phyloP scores from a whole-genome alignment of 176 grass and related monocot genomes.

The bread wheat (Triticum aestivum) region DNA sequence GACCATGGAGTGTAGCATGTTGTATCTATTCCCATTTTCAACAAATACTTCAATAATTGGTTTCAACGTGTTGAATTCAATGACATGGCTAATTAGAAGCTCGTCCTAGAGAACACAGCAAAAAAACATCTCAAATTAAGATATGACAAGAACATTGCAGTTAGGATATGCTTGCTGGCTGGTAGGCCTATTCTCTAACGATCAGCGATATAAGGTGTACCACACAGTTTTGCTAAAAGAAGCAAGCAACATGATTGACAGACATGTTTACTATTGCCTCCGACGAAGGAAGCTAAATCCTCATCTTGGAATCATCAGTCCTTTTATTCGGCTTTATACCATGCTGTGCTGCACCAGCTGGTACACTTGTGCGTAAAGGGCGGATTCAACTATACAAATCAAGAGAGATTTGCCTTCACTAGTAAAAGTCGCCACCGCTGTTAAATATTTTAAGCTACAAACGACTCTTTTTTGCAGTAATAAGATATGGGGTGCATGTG shows the following conservation, averaged over 20 bases:
- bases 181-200: background rate
- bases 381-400: background rate
- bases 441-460: background rate
- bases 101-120: conserved; percentile 64
- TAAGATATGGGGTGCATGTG: background rate
- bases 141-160: background rate
- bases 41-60: conserved; percentile 73
- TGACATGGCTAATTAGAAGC: conserved; percentile 65
- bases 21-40: conserved; percentile 79
- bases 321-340: background rate
- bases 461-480: background rate
- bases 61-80: conserved; percentile 71
- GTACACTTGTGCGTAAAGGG: background rate
- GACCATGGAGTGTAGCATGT: conserved; percentile 76
- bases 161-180: conserved; percentile 19
- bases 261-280: conserved; percentile 1
- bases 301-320: background rate
- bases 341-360: background rate
- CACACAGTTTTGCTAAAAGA: conserved; percentile 3
- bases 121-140: background rate
- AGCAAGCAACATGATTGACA: background rate
- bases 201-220: background rate
- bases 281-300: conserved; percentile 8
- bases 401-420: background rate
- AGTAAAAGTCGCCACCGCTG: background rate